Evolutionary conservation across 345 rosid species (phyloP).

Genomic region (Orychophragmus violaceus): DNA sequence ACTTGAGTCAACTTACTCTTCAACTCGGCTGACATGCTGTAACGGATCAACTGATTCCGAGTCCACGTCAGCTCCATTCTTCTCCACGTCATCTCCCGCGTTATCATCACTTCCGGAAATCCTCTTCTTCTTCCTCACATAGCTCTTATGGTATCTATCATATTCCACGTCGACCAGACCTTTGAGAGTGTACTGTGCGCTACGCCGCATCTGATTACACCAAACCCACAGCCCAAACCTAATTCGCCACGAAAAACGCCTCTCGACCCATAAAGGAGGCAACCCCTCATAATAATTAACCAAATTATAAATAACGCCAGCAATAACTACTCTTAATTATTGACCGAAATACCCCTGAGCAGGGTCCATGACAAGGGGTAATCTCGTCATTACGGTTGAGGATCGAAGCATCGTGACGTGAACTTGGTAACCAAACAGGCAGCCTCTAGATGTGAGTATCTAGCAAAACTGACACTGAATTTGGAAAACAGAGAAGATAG

Average conservation of each 20-base stretch:
- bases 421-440: neutral
- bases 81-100: too few species aligned
- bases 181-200: neutral
- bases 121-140: too few species aligned
- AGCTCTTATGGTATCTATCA: too few species aligned
- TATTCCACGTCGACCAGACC: slow-evolving; percentile 8
- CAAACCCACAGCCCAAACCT: slow-evolving; percentile 25
- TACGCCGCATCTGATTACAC: slow-evolving; percentile 29
- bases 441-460: neutral
- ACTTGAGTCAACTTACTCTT: too few species aligned
- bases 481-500: neutral
- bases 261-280: slow-evolving; percentile 32
- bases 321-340: slow-evolving; percentile 3
- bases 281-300: slow-evolving; percentile 17
- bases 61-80: too few species aligned
- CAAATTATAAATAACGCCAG: slow-evolving; percentile 26
- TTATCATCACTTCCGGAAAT: too few species aligned
- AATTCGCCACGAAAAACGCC: slow-evolving; percentile 31
- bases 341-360: slow-evolving; percentile 11
- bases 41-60: too few species aligned
- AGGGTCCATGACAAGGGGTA: neutral
- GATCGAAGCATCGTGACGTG: slow-evolving; percentile 10
- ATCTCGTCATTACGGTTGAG: neutral
- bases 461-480: neutral
- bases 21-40: too few species aligned